Evolutionary conservation across 768 basidiomycete species (phyloP).

Genomic region (Coprinellus micaceus): DNA sequence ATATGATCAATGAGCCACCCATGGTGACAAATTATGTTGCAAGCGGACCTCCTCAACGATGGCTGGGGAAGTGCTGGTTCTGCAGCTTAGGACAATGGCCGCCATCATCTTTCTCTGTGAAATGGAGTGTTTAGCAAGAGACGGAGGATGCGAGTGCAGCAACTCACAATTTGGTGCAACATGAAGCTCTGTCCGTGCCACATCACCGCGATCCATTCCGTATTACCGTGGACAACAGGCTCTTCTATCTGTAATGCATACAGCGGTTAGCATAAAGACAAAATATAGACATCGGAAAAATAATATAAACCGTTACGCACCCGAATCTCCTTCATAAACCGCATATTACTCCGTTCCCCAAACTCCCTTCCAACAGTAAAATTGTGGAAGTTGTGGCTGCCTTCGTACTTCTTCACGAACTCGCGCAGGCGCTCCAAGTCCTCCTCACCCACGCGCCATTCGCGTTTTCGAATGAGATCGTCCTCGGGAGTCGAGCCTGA

Average conservation of each 20-base stretch:
- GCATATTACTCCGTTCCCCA: conserved; percentile 72
- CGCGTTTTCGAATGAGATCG: conserved; percentile 63
- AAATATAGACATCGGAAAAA: too few relatives aligned
- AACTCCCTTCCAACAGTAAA: conserved; percentile 90
- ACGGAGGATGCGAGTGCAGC: neutral
- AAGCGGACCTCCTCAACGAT: conserved; percentile 61
- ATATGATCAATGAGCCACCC: neutral
- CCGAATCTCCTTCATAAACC: conserved; percentile 87
- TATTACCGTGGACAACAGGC: conserved; percentile 85
- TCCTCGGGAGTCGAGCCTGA: conserved; percentile 45
- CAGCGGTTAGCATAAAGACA: too few relatives aligned
- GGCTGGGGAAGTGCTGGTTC: conserved; percentile 70
- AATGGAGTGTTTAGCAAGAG: conserved; percentile 39
- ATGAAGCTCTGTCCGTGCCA: conserved; percentile 99
- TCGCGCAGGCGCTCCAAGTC: conserved; percentile 55
- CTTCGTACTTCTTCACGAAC: conserved; percentile 65
- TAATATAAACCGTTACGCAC: too few relatives aligned
- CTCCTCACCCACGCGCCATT: conserved; percentile 59
- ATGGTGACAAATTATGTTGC: neutral
- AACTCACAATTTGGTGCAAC: conserved; percentile 73
- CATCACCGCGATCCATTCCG: conserved; percentile 91
- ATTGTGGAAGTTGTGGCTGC: conserved; percentile 97
- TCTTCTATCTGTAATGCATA: conserved; percentile 56
- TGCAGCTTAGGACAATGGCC: conserved; percentile 70
- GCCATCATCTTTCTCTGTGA: conserved; percentile 95